These are phyloP conservation scores for Botrytis aclada DNA, from an alignment of 2,329 filamentous ascomycete genomes.

Conservation along the genomic window DNA sequence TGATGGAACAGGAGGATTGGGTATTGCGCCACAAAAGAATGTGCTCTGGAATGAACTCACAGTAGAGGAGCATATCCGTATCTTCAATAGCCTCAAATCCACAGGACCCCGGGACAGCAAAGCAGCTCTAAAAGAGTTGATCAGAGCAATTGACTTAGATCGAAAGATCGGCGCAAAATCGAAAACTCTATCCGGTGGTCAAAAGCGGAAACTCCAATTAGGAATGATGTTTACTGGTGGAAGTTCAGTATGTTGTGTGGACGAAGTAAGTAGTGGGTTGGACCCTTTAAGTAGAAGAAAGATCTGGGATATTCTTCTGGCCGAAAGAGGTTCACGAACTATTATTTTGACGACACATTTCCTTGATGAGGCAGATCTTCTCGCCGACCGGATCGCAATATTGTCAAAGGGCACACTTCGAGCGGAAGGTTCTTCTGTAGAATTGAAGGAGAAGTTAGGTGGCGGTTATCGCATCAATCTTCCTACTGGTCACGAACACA, in stretches of 20 bases:
- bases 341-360: slow-evolving; percentile 92
- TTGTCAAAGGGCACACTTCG: slow-evolving; percentile 80
- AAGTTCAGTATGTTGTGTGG: slow-evolving; percentile 82
- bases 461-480: slow-evolving; percentile 82
- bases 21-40: slow-evolving; percentile 89
- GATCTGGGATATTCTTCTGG: slow-evolving; percentile 90
- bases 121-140: slow-evolving; percentile 59
- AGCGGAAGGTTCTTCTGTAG: slow-evolving; percentile 79
- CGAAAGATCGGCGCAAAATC: slow-evolving; percentile 70
- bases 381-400: slow-evolving; percentile 86
- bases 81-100: slow-evolving; percentile 82
- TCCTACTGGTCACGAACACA: slow-evolving; percentile 53
- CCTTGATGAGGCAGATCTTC: slow-evolving; percentile 84
- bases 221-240: slow-evolving; percentile 95
- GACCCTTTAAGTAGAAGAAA: slow-evolving; percentile 84
- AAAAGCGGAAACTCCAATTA: slow-evolving; percentile 88
- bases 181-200: slow-evolving; percentile 80
- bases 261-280: slow-evolving; percentile 85
- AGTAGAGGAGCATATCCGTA: slow-evolving; percentile 76
- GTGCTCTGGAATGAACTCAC: slow-evolving; percentile 89
- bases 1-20: slow-evolving; percentile 74
- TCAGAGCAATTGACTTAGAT: slow-evolving; percentile 69
- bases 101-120: slow-evolving; percentile 53
- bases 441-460: slow-evolving; percentile 77
- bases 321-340: slow-evolving; percentile 76